Percentiles rank a stretch among this genome's conserved stretches.
Conservation (phyloP, 192 early-diverging fungal species). For the Coemansia sp. region DNA sequence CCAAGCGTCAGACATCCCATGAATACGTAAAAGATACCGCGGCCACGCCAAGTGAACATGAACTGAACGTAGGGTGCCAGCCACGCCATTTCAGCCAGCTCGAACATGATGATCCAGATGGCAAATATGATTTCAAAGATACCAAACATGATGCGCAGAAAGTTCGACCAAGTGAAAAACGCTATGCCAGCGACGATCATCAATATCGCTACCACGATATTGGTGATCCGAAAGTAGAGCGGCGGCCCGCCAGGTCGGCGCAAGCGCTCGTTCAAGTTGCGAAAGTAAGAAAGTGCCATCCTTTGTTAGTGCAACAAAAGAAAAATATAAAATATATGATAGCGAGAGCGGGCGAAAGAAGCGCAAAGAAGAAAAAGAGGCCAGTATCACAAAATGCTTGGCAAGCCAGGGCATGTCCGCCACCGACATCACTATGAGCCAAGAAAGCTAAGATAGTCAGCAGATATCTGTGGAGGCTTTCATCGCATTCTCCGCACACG, state of each 20-base stretch:
- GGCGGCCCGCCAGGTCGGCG: constrained; percentile 50
- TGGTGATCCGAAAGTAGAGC: constrained; percentile 44
- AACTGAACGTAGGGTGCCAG: constrained; percentile 44
- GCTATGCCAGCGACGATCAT: constrained; percentile 45
- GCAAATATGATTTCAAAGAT: constrained; percentile 47
- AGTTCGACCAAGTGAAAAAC: constrained; percentile 48
- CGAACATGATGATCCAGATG: constrained; percentile 47
- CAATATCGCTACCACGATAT: constrained; percentile 39
- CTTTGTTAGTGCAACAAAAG: not conserved
- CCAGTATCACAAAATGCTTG: constrained; percentile 1
- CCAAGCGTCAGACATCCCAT: constrained; percentile 51
- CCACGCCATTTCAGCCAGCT: constrained; percentile 43
- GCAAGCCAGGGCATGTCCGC: not conserved
- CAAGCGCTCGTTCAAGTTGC: constrained; percentile 34
- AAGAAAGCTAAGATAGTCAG: not conserved
- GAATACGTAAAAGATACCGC: constrained; percentile 50
- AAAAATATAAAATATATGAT: not conserved
- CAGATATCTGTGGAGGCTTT: not conserved
- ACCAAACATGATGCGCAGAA: constrained; percentile 52
- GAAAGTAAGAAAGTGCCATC: constrained; percentile 41
- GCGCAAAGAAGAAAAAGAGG: not conserved
- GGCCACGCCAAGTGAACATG: constrained; percentile 54
- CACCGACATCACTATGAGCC: constrained; percentile 1
- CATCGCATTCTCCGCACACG: not conserved
- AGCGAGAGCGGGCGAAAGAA: not conserved